Base-by-base conservation (phyloP, 345 rosid species). In the Eucalyptus albens region DNA sequence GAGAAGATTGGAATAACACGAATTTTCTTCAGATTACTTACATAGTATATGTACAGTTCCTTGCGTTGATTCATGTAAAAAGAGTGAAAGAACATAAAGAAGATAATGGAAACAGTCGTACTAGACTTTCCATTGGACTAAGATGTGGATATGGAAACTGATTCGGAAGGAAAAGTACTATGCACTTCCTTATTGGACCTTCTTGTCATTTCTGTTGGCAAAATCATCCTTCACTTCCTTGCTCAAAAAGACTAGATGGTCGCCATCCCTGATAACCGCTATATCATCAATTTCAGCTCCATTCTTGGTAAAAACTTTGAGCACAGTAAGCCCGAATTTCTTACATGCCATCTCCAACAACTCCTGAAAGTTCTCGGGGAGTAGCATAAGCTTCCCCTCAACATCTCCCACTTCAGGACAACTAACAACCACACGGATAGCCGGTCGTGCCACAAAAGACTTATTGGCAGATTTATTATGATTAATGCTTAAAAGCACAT, bases 201-300 rank as follows among this genome's bases (percentile, higher is more conserved):
- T 89, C 53, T 89, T 86, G 45, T 53, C 50, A 15, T n/a, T 56
- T 42, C 88, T n/a, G 80, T 82, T 67, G 81, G 86, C 50, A 67
- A 50, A 69, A 53, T 88, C 86, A 42, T 87, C 87, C 50, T 27
- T 56, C 55, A 37, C 86, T 83, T 82, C 92, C 77, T 91, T 88
- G 65, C 90, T 88, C 29, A 89, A 92, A 90, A 96, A 95, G 87
- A 94, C 62, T 42, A 98, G 96, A 94, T 93, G 96, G 89, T 98
- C 98, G 7, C 96, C 98, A 50, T 97, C 99, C 94, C 97, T 94
- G 26, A 97, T 92, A 50, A 96, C 96, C 47, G 92, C 96, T 40
- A 97, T 90, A 86, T 93, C 93, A 33, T 96, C 99, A 59, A 98
- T 94, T 89, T 93, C 98, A 33, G 98, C 97, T 87, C 94, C 87